A percentile compares a stretch with the other conserved stretches of the same genome.
phyloP scores from a whole-genome alignment of 2,329 filamentous ascomycete species.

The Sporothrix globosa region DNA sequence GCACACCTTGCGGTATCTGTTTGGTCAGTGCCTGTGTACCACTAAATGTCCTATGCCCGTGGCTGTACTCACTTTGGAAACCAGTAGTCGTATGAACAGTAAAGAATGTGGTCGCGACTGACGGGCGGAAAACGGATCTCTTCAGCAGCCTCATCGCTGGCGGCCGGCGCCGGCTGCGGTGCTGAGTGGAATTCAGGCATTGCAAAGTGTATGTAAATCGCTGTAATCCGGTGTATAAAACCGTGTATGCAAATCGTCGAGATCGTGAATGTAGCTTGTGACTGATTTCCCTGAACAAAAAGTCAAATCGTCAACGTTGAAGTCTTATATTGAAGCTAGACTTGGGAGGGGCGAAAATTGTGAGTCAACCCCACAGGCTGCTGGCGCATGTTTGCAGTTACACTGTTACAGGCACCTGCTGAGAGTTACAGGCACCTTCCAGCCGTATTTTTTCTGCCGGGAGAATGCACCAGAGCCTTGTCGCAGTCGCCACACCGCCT shows the following conservation, averaged over 20 bases:
- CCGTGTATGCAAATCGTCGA: not conserved
- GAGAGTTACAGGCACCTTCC: not conserved
- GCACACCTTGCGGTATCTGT: slow-evolving; percentile 74
- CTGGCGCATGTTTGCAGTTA: slow-evolving; percentile 1
- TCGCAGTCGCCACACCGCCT: slow-evolving; percentile 27
- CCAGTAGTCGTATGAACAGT: slow-evolving; percentile 95
- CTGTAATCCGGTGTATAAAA: not conserved
- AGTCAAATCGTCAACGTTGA: not conserved
- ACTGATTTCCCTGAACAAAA: not conserved
- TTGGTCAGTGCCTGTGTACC: not conserved
- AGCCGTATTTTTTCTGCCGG: slow-evolving; percentile 27
- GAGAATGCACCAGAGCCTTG: slow-evolving; percentile 31
- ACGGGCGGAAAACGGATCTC: slow-evolving; percentile 76
- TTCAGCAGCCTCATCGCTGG: slow-evolving; percentile 23
- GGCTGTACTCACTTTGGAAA: slow-evolving; percentile 66
- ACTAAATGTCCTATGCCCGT: not conserved
- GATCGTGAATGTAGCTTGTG: not conserved
- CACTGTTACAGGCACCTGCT: slow-evolving; percentile 11
- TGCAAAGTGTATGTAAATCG: slow-evolving; percentile 9
- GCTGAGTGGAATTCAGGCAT: slow-evolving; percentile 44
- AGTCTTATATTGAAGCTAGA: not conserved
- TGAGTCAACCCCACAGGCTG: slow-evolving; percentile 28
- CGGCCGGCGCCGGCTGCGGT: slow-evolving; percentile 20
- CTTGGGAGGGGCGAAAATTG: slow-evolving; percentile 30
- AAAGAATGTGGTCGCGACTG: slow-evolving; percentile 81